Evolutionary conservation across 257 asterid species (phyloP).

Genomic region (Nyctanthes arbortristis): DNA sequence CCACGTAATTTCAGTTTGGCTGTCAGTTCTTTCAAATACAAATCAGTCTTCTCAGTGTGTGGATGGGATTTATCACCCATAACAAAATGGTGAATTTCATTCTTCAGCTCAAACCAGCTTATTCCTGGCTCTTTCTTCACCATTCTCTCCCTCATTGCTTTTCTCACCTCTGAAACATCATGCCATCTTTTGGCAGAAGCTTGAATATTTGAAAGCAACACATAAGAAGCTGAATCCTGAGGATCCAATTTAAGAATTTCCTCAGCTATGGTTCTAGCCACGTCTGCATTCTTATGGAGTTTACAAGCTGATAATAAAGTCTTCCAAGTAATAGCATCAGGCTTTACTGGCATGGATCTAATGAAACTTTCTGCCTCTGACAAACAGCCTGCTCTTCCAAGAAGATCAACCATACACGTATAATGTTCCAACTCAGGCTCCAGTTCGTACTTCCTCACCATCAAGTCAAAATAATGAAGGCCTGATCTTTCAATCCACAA

Average conservation of each 20-base stretch:
- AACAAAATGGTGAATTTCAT: constrained; percentile 53
- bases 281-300: constrained; percentile 61
- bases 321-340: constrained; percentile 77
- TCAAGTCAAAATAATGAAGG: constrained; percentile 55
- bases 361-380: constrained; percentile 75
- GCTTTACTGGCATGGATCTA: constrained; percentile 65
- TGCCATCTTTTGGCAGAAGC: constrained; percentile 70
- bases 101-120: constrained; percentile 84
- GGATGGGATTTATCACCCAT: constrained; percentile 70
- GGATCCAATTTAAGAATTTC: constrained; percentile 70
- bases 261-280: constrained; percentile 59
- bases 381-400: constrained; percentile 82
- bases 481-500: constrained; percentile 79
- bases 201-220: constrained; percentile 72
- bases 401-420: constrained; percentile 83
- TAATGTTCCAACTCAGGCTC: constrained; percentile 80
- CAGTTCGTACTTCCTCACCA: constrained; percentile 49
- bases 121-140: constrained; percentile 84
- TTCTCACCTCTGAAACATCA: constrained; percentile 57
- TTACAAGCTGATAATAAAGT: constrained; percentile 83
- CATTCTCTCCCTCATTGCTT: constrained; percentile 60
- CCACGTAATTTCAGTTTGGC: constrained; percentile 61
- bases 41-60: constrained; percentile 41
- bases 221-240: constrained; percentile 68
- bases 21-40: constrained; percentile 56